phyloP scores from a whole-genome alignment of 345 rosid genomes.

The Aurinia saxatilis region DNA sequence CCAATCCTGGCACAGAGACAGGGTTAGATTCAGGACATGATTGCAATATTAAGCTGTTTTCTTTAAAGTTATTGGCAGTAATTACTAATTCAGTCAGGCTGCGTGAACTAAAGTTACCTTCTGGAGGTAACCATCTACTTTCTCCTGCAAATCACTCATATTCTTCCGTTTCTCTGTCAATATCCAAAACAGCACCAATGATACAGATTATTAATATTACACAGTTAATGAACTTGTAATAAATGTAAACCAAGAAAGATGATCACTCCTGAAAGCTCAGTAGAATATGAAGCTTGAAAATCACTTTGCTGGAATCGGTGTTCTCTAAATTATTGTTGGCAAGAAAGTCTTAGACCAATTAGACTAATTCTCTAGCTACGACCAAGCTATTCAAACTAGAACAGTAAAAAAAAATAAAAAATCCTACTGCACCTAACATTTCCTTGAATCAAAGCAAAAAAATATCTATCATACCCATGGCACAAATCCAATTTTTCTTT shows the following conservation, averaged over 20 bases:
- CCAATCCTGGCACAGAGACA: slow-evolving; percentile 62
- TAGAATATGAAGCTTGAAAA: background rate
- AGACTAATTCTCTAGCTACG: background rate
- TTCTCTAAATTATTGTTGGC: background rate
- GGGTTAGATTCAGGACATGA: background rate
- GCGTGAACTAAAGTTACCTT: slow-evolving; percentile 41
- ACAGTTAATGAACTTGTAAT: background rate
- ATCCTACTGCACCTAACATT: background rate
- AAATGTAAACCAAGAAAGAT: too few relatives aligned
- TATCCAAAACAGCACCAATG: slow-evolving; percentile 14
- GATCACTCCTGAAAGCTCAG: background rate
- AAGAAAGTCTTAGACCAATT: background rate
- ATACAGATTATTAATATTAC: background rate
- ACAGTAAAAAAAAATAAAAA: background rate
- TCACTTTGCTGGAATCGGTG: background rate
- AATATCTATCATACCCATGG: background rate
- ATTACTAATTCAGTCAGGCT: background rate
- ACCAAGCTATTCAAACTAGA: background rate
- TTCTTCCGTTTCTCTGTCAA: slow-evolving; percentile 56
- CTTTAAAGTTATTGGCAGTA: background rate
- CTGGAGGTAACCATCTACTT: slow-evolving; percentile 57
- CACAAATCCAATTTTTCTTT: background rate
- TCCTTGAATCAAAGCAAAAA: background rate
- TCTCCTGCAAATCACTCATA: slow-evolving; percentile 43
- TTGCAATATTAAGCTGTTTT: background rate